Conservation (phyloP, 2,329 filamentous ascomycete species). For the Colletotrichum orbiculare region DNA sequence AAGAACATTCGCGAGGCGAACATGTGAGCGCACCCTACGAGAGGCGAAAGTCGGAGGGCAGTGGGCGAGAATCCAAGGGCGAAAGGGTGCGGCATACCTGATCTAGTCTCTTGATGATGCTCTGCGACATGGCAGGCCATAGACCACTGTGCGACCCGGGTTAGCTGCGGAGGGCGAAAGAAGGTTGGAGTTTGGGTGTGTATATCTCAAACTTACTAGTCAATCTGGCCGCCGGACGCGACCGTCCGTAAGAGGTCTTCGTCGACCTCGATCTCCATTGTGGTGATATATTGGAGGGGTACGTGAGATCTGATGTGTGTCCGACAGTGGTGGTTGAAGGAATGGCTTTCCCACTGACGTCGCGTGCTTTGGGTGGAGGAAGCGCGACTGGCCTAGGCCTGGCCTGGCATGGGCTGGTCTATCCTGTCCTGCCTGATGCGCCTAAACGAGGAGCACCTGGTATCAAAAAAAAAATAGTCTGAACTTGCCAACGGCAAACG, state of each 20-base stretch:
- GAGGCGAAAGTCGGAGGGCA: conserved; percentile 52
- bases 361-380: conserved; percentile 20
- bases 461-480: conserved; percentile 7
- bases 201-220: conserved; percentile 59
- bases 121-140: conserved; percentile 76
- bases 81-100: conserved; percentile 51
- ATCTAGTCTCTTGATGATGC: conserved; percentile 76
- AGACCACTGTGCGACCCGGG: conserved; percentile 63
- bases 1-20: conserved; percentile 28
- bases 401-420: background rate
- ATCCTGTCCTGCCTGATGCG: conserved; percentile 9
- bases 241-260: conserved; percentile 60
- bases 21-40: conserved; percentile 25
- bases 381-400: conserved; percentile 17
- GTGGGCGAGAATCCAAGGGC: background rate
- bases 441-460: conserved; percentile 12
- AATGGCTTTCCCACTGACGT: conserved; percentile 28
- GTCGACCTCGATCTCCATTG: conserved; percentile 68
- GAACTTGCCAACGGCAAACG: too few relatives aligned
- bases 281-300: background rate
- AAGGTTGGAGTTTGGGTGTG: background rate
- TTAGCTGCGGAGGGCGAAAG: conserved; percentile 38
- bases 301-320: background rate
- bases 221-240: conserved; percentile 63
- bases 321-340: conserved; percentile 1